Evolutionary conservation across 768 basidiomycete genomes (phyloP), one percentile per base, ranked within the genome.

Genomic region (Leccinum boreale): DNA sequence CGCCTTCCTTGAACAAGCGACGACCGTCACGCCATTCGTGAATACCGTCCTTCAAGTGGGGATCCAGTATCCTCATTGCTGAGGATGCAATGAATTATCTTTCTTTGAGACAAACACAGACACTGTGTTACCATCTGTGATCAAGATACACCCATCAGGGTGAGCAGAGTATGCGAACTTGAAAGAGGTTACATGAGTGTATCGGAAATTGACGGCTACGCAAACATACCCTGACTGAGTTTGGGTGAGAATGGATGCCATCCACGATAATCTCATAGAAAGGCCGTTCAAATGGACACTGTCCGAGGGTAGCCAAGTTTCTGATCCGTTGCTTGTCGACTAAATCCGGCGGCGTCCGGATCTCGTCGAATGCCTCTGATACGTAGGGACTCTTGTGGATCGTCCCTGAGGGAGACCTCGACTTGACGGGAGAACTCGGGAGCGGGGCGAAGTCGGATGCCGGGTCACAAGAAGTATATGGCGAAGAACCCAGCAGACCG

Each of bases 201-300:
- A 48, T n/a, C 33, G 26, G 31, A 23, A 33, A 52, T 23, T 3
- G 14, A 35, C 3, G 10, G 46, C 6, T 5, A 6, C 42, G 24
- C 24, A 42, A 46, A 76, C 86, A 56, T 71, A 94, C 89, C 65
- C 90, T 79, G 56, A 95, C 90, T 46, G 91, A 91, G 69, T 93
- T 91, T 15, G 94, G 93, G 71, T 95, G 93, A 12, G 85, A 90
- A 68, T 96, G 94, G 54, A 94, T 84, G 1, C 93, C 94, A 69
- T 96, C 94, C 7, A 92, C 92, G 60, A 95, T 96, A 53, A 95
- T 76, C 54, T 88, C 92, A 66, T 91, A 96, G 72, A 85, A 95
- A 14, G 94, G 94, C 61, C 91, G 76, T 64, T 79, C 78, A 74
- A 85, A 84, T 21, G 72, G 66, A 39, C 67, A 50, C 62, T 79